Conservation (phyloP, 768 basidiomycete species). For the Cantharellus anzutake region DNA sequence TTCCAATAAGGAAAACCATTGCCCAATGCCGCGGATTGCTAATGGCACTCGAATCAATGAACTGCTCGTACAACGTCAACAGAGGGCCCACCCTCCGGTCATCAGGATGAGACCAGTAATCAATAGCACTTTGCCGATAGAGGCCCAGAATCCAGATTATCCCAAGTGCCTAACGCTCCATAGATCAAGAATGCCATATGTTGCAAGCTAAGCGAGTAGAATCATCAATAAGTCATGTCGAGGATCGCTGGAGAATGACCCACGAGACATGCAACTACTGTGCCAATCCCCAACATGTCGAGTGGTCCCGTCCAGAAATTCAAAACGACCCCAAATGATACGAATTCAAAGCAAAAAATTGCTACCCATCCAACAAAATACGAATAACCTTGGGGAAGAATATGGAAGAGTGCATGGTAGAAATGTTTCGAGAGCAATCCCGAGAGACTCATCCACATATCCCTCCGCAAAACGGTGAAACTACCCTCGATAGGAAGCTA, state of each 20-base stretch:
- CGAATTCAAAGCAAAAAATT: not conserved
- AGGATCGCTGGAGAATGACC: not conserved
- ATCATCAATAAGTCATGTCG: not conserved
- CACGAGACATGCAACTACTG: not conserved
- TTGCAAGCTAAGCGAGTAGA: not conserved
- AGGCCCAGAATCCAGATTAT: not conserved
- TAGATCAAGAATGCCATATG: not conserved
- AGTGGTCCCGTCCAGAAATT: not conserved
- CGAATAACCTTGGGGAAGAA: not conserved
- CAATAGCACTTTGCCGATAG: not conserved
- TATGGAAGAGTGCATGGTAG: not conserved
- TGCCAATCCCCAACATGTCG: not conserved
- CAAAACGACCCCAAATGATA: not conserved
- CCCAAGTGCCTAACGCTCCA: not conserved
- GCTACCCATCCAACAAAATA: not conserved
- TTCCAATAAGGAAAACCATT: not conserved
- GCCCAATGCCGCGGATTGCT: not conserved
- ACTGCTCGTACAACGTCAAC: not conserved
- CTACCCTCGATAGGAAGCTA: not conserved
- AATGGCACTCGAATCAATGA: not conserved
- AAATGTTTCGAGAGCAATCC: not conserved
- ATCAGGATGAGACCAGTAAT: not conserved
- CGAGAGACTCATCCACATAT: not conserved
- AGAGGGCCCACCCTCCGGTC: not conserved
- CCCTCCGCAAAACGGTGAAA: not conserved